phyloP scores from a whole-genome alignment of 768 basidiomycete species.

The Trametes coccinea region DNA sequence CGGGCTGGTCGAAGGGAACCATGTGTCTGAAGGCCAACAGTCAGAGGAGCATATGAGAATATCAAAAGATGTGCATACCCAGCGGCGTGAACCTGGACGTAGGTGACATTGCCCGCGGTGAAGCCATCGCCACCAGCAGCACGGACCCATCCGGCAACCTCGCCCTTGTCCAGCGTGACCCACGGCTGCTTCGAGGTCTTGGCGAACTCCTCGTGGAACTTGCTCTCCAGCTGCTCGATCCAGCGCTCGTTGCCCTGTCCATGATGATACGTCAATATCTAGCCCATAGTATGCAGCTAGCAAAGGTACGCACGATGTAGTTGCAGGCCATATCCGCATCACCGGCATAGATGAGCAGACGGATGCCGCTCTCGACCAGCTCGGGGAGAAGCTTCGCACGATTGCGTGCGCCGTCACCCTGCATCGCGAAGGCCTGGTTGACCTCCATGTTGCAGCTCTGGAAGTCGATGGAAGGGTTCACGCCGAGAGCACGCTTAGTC shows the following conservation, averaged over 20 bases:
- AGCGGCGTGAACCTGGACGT: slow-evolving; percentile 74
- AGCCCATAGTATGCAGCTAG: too few relatives aligned
- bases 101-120: slow-evolving; percentile 83
- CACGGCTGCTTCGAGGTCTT: slow-evolving; percentile 52
- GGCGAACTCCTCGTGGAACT: slow-evolving; percentile 63
- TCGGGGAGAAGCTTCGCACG: slow-evolving; percentile 76
- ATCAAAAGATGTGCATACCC: slow-evolving; percentile 53
- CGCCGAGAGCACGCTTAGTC: slow-evolving; percentile 80
- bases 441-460: slow-evolving; percentile 77
- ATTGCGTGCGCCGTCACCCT: slow-evolving; percentile 89
- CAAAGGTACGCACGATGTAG: slow-evolving; percentile 52
- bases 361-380: slow-evolving; percentile 78
- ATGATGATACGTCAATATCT: too few relatives aligned
- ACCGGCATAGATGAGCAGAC: slow-evolving; percentile 88
- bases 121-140: slow-evolving; percentile 63
- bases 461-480: slow-evolving; percentile 57
- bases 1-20: slow-evolving; percentile 90
- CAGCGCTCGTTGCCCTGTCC: slow-evolving; percentile 74
- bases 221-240: slow-evolving; percentile 62
- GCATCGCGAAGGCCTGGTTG: slow-evolving; percentile 75
- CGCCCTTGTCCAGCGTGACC: slow-evolving; percentile 52
- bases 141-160: slow-evolving; percentile 66
- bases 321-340: slow-evolving; percentile 94
- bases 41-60: neutral
- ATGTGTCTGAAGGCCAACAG: slow-evolving; percentile 58